Conservation (phyloP, 768 basidiomycete species). For the Cytidiella melzeri region DNA sequence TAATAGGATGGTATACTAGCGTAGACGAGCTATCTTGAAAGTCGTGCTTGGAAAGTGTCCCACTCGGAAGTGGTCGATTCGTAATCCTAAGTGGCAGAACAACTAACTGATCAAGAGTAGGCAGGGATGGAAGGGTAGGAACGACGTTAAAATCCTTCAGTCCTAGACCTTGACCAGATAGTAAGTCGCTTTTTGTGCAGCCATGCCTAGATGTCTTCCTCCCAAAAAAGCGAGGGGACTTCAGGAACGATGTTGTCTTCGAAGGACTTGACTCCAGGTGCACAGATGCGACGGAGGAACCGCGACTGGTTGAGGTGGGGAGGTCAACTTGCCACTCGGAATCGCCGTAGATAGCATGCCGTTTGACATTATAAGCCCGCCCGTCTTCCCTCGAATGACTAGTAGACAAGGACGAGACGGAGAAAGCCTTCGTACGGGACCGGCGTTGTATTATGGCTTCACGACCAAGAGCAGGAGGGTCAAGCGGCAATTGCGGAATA, state of each 20-base stretch:
- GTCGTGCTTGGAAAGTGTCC: neutral
- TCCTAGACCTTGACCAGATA: neutral
- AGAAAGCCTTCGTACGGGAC: conserved; percentile 5
- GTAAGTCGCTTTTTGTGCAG: neutral
- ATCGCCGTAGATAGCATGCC: conserved; percentile 13
- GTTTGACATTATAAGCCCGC: conserved; percentile 1
- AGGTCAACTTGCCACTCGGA: conserved; percentile 2
- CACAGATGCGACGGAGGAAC: neutral
- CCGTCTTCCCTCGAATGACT: neutral
- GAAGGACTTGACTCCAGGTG: neutral
- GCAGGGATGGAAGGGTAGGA: neutral
- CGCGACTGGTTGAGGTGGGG: neutral
- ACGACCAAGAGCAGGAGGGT: neutral
- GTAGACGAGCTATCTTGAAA: neutral
- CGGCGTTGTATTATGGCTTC: neutral
- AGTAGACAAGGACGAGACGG: neutral
- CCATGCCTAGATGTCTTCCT: neutral
- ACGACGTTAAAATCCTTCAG: neutral
- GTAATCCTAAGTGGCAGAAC: no score
- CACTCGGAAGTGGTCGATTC: no score
- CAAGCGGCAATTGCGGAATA: neutral
- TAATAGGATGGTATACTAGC: conserved; percentile 2
- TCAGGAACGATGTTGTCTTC: neutral
- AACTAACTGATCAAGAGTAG: neutral
- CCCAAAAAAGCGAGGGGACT: neutral